Base-by-base conservation (phyloP, 306 rosid genomes). In the Cucurbita argyrosperma region DNA sequence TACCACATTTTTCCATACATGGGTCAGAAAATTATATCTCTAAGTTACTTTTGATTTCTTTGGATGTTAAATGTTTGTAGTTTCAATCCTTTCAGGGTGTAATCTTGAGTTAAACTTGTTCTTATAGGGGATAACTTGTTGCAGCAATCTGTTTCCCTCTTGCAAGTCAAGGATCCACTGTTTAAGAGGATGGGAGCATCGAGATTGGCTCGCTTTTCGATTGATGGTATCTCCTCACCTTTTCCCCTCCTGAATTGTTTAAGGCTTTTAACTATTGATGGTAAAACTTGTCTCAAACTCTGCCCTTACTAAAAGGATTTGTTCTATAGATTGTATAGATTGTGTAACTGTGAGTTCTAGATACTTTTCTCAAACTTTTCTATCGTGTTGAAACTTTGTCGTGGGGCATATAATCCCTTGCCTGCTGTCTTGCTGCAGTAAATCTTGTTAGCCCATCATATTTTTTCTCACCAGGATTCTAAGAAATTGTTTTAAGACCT, bases 111-210 rank as follows among this genome's bases (percentile, higher is more conserved):
- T 68, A 69, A 26, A 63, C 57, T n/a, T 43, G 39, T 9, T 42
- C 68, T 63, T 50, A 8, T 83, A 90, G 98, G 98, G 57, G 98
- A 94, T 16, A 94, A 87, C 85, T 81, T 94, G 86, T 74, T 91
- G 80, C 96, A 94, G 47, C 97, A 94, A 84, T 94, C 98, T 5
- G 84, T 94, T 6, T 84, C 95, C 5, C 97, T 94, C 77, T 87
- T 90, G 84, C 90, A 82, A 37, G 90, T 94, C 77, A 89, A 86
- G 87, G 98, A 94, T 80, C 98, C 98, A 11, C 74, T 90, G 82
- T 94, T 85, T 59, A 91, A 94, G 87, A 87, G 98, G 76, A 89
- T 91, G 92, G 98, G 97, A 78, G 98, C 96, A 42, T 89, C 98
- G 71, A 87, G 97, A 79, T 76, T 90, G 62, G 80, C 95, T 72